A percentile compares a stretch with the other conserved stretches of the same genome.
Evolutionary conservation across 768 basidiomycete species (phyloP).

Genomic region (Russula sp.): DNA sequence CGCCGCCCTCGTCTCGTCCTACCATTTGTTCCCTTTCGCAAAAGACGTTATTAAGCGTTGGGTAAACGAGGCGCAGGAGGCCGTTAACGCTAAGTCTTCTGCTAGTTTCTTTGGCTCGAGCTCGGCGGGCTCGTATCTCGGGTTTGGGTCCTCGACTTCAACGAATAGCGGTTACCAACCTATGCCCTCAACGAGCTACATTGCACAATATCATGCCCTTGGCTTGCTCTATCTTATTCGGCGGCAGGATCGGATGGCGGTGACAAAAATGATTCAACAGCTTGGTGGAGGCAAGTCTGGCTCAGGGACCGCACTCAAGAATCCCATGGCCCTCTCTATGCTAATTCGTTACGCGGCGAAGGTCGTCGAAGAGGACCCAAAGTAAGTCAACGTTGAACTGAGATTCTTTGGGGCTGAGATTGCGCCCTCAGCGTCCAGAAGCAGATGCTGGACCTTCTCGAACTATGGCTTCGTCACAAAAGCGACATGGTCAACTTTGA

Average conservation of each 20-base stretch:
- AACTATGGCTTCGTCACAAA: constrained; percentile 95
- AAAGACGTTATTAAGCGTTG: constrained; percentile 97
- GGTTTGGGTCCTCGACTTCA: constrained; percentile 51
- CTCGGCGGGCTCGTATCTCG: constrained; percentile 55
- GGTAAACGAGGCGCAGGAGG: constrained; percentile 99
- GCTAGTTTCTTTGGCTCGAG: constrained; percentile 51
- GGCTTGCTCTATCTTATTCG: constrained; percentile 91
- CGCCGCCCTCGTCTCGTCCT: constrained; percentile 93
- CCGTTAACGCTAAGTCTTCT: constrained; percentile 81
- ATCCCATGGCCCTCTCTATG: constrained; percentile 97
- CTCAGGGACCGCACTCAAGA: constrained; percentile 78
- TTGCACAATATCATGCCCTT: constrained; percentile 95
- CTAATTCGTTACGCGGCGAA: constrained; percentile 97
- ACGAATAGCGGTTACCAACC: constrained; percentile 59
- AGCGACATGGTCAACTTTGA: constrained; percentile 99
- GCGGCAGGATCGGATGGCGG: constrained; percentile 97
- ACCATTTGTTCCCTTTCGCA: constrained; percentile 89
- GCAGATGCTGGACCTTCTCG: constrained; percentile 89
- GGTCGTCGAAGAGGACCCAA: constrained; percentile 97
- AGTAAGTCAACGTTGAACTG: constrained; percentile 50
- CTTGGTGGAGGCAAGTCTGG: constrained; percentile 85
- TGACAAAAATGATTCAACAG: constrained; percentile 99
- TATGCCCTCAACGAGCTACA: constrained; percentile 81
- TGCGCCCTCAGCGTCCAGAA: constrained; percentile 60
- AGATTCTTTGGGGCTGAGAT: constrained; percentile 2